Evolutionary conservation across 257 asterid genomes (phyloP).

Genomic region (Mitragyna speciosa): DNA sequence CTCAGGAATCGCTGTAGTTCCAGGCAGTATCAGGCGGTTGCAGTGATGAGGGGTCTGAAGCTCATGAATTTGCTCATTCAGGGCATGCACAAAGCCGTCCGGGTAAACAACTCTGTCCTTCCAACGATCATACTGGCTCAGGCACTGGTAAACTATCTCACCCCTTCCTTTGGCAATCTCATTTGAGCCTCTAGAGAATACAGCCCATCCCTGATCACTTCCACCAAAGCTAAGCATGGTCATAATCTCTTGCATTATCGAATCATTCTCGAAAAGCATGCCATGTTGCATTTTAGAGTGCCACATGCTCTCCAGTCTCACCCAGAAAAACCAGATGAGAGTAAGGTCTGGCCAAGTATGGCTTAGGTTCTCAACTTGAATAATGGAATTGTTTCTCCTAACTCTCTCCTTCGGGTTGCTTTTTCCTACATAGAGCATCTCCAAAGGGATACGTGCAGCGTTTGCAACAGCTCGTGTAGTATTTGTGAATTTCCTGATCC

Average conservation of each 20-base stretch:
- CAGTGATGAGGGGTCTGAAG: conserved; percentile 72
- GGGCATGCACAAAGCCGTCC: conserved; percentile 46
- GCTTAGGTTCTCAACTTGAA: conserved; percentile 58
- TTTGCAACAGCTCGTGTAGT: conserved; percentile 39
- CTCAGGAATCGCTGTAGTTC: conserved; percentile 60
- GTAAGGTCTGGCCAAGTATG: conserved; percentile 43
- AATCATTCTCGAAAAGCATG: conserved; percentile 51
- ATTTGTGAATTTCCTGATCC: conserved; percentile 70
- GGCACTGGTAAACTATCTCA: conserved; percentile 37
- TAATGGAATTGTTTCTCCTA: conserved; percentile 54
- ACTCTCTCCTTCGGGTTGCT: conserved; percentile 67
- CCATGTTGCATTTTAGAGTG: conserved; percentile 75
- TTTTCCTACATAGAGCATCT: conserved; percentile 84
- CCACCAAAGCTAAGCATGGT: conserved; percentile 69
- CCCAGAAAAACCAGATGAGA: conserved; percentile 84
- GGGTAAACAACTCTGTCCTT: conserved; percentile 41
- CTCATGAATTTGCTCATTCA: conserved; percentile 42
- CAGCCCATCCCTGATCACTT: conserved; percentile 82
- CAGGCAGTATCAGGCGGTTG: conserved; percentile 70
- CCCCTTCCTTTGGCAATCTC: conserved; percentile 60
- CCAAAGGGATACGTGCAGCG: conserved; percentile 46
- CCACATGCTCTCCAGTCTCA: conserved; percentile 89
- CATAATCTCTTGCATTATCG: conserved; percentile 60
- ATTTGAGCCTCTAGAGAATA: conserved; percentile 51
- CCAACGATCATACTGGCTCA: conserved; percentile 48